Base-by-base conservation (phyloP, 2,329 filamentous ascomycete species). In the Stagonosporopsis vannaccii region DNA sequence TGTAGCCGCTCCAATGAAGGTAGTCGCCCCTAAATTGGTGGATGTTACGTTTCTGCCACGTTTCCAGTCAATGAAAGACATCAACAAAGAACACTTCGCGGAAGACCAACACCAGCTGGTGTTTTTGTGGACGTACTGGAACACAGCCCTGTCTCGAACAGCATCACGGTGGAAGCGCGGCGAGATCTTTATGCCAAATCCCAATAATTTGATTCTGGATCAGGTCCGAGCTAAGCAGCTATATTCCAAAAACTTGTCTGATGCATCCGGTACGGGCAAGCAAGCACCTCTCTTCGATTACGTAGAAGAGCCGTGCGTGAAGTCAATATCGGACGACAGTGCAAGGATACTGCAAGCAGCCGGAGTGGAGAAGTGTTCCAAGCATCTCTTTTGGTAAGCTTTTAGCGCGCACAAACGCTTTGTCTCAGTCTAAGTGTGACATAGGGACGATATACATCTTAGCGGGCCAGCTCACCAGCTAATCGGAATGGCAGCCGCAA, bases 41-140 rank as follows among this genome's bases (percentile, higher is more conserved):
- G 75, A 77, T 60, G 63, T 73, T 30, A 73, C 71, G 17, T 76
- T 76, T 54, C 57, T 76, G 36, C 75, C 74, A 46, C 63, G 61
- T 44, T 75, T 74, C 51, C 65, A 70, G 32, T 56, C 50, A 41
- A 66, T 56, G 54, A 69, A 66, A 49, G 58, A 67, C 23, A 58
- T 59, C 35, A 57, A 65, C 36, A 56, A 56, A 36, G 51, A 59
- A 57, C 55, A 61, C 19, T 75, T 73, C 39, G 72, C 73, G 13
- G 62, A 71, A 46, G 58, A 62, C 41, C 74, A 77, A 51, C 74
- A 75, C 52, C 62, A 68, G 43, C 56, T 67, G 26, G 65, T 75
- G 6, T 74, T 71, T 47, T 48, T 77, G 37, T 70, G 62, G 63
- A 50, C 63, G 13, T 74, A 74, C 55, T 77, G 74, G 74, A 76